These are phyloP conservation scores for Onygenales sp. DNA, from an alignment of 2,329 filamentous ascomycete genomes.

Conservation along the genomic window DNA sequence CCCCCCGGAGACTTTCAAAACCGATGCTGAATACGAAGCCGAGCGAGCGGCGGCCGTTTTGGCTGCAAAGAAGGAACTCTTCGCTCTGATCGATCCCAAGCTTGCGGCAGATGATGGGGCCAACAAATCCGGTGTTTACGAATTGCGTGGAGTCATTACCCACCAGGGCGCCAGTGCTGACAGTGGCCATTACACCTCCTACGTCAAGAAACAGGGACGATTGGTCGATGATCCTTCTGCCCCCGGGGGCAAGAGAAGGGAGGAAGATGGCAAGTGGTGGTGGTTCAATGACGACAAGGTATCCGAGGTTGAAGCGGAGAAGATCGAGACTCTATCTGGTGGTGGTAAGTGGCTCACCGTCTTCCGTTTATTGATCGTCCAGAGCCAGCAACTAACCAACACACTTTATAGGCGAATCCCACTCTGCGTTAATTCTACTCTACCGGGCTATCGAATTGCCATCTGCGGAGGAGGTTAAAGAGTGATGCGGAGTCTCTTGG, in stretches of 20 bases:
- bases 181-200: slow-evolving; percentile 95
- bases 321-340: slow-evolving; percentile 81
- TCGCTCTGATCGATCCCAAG: slow-evolving; percentile 64
- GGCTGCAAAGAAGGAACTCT: slow-evolving; percentile 78
- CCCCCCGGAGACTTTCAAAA: slow-evolving; percentile 74
- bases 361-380: slow-evolving; percentile 6
- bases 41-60: slow-evolving; percentile 69
- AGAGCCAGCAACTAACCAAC: slow-evolving; percentile 11
- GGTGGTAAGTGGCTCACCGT: slow-evolving; percentile 51
- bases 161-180: slow-evolving; percentile 96
- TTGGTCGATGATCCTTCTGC: slow-evolving; percentile 57
- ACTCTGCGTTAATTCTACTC: slow-evolving; percentile 42
- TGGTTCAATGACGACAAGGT: slow-evolving; percentile 99
- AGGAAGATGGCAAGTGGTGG: slow-evolving; percentile 96
- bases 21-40: slow-evolving; percentile 82
- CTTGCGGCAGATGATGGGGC: slow-evolving; percentile 68
- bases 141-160: slow-evolving; percentile 86
- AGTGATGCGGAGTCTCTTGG: slow-evolving; percentile 13
- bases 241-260: slow-evolving; percentile 55
- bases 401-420: slow-evolving; percentile 34
- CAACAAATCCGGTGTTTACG: slow-evolving; percentile 91
- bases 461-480: slow-evolving; percentile 28
- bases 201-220: slow-evolving; percentile 79
- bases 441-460: slow-evolving; percentile 42
- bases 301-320: slow-evolving; percentile 78